These are phyloP conservation scores for Colletotrichum sp. DNA, from an alignment of 2,329 filamentous ascomycete species.

Conservation along the genomic window DNA sequence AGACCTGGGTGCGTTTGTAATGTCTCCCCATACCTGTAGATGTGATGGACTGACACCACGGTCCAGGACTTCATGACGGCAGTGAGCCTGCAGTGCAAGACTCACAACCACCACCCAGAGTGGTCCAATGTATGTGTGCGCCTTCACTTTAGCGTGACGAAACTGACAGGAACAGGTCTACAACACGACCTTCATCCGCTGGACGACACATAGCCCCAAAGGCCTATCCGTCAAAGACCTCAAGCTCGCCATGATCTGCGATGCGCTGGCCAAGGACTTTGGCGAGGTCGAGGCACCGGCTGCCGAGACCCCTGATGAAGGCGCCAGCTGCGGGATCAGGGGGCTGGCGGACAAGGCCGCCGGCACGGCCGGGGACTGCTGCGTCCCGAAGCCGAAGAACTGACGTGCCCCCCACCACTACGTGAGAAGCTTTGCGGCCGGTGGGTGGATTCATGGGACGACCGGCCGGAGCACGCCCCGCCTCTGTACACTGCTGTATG, in stretches of 20 bases:
- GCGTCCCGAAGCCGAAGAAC: slow-evolving; percentile 51
- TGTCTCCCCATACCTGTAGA: not conserved
- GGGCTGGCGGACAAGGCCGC: slow-evolving; percentile 53
- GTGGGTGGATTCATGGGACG: not conserved
- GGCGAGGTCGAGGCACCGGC: slow-evolving; percentile 51
- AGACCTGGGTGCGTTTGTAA: slow-evolving; percentile 61
- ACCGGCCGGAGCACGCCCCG: not conserved
- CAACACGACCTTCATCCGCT: slow-evolving; percentile 72
- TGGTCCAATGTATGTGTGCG: slow-evolving; percentile 71
- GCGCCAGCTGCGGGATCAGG: slow-evolving; percentile 39
- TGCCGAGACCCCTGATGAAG: slow-evolving; percentile 20
- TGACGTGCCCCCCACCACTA: slow-evolving; percentile 8
- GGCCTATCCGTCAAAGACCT: slow-evolving; percentile 72
- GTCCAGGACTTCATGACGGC: slow-evolving; percentile 79
- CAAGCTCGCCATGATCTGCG: slow-evolving; percentile 66
- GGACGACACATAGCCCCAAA: slow-evolving; percentile 73
- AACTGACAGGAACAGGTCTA: slow-evolving; percentile 60
- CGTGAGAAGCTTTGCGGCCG: not conserved
- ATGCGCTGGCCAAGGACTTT: slow-evolving; percentile 60
- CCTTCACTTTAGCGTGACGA: not conserved
- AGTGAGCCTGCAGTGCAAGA: slow-evolving; percentile 70
- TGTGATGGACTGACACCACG: not conserved
- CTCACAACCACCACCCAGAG: slow-evolving; percentile 75
- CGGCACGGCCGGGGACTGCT: slow-evolving; percentile 57
- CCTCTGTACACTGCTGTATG: not conserved